Percentiles rank a stretch among this genome's conserved stretches.
Conservation (phyloP, 2,329 filamentous ascomycete species). For the Ceratocystis harringtonii region DNA sequence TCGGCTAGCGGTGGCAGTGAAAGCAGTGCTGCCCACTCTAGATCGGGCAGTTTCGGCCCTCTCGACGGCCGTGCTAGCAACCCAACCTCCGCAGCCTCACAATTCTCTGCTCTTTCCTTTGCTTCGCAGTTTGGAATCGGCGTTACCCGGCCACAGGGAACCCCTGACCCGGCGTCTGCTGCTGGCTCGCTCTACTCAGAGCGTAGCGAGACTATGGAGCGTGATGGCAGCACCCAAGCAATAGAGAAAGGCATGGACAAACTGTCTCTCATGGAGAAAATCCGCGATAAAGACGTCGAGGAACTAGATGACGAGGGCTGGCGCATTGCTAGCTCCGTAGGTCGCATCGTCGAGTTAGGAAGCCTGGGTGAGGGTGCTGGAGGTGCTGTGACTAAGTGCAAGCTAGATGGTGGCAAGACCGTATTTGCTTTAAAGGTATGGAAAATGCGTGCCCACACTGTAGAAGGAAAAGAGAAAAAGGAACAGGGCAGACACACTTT, state of each 20-base stretch:
- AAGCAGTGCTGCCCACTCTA: slow-evolving; percentile 61
- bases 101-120: slow-evolving; percentile 71
- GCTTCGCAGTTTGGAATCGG: slow-evolving; percentile 57
- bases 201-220: slow-evolving; percentile 45
- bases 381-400: slow-evolving; percentile 83
- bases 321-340: slow-evolving; percentile 81
- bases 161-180: slow-evolving; percentile 74
- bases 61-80: slow-evolving; percentile 63
- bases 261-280: slow-evolving; percentile 33
- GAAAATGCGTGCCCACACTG: background rate
- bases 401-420: slow-evolving; percentile 79
- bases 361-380: slow-evolving; percentile 89
- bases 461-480: background rate
- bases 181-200: slow-evolving; percentile 73
- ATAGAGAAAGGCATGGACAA: slow-evolving; percentile 60
- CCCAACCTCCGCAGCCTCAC: slow-evolving; percentile 74
- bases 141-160: slow-evolving; percentile 47
- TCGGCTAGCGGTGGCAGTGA: slow-evolving; percentile 68
- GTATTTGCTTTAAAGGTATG: slow-evolving; percentile 88
- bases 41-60: slow-evolving; percentile 70
- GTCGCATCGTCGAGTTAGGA: slow-evolving; percentile 74
- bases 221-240: slow-evolving; percentile 65
- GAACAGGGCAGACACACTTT: background rate
- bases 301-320: slow-evolving; percentile 91
- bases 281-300: slow-evolving; percentile 74